Evolutionary conservation across 2,329 filamentous ascomycete species (phyloP), one percentile per base, ranked within the genome.

Genomic region (Cytospora leucostoma): DNA sequence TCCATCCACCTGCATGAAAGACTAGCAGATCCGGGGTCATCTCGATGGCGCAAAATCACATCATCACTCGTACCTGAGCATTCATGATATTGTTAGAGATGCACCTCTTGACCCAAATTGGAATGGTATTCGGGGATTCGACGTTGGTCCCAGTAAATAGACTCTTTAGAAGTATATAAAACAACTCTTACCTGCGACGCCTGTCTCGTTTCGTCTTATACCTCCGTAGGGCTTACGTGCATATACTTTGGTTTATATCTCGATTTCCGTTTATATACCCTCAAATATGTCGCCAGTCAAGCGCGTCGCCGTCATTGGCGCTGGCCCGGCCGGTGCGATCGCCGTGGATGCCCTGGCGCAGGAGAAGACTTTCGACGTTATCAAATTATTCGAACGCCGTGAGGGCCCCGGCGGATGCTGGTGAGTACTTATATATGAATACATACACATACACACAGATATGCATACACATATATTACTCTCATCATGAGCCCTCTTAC

Each of bases 331-430:
- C 0, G 84, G 84, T 1, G 82, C 82, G 19, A 86, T 86, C 65
- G 73, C 83, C 0, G 79, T 85, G 3, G 83, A 87, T 74, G 83
- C 84, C 3, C 71, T 87, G 50, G 79, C 77, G 19, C 79, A 82
- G 70, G 85, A 88, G 70, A 75, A 82, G 61, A 70, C 73, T 2
- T 88, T 87, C 66, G 80, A 86, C 56, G 73, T 75, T 1, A 82
- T 87, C 62, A 77, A 80, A 21, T 82, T 87, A 0, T 88, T 87
- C 69, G 85, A 88, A 69, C 75, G 84, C 54, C 78, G 83, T 63
- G 81, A 83, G 63, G 78, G 75, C 38, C 77, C 81, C 0, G 84
- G 84, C 47, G 84, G 84, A 40, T 84, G 80, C 65, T 86, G 84
- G 84, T 85, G 71, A 68, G 77, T 59, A 44, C 8, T 37, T 37